Percentiles rank a stretch among this genome's conserved stretches.
phyloP scores from a whole-genome alignment of 257 asterid genomes.

The Ballota nigra region DNA sequence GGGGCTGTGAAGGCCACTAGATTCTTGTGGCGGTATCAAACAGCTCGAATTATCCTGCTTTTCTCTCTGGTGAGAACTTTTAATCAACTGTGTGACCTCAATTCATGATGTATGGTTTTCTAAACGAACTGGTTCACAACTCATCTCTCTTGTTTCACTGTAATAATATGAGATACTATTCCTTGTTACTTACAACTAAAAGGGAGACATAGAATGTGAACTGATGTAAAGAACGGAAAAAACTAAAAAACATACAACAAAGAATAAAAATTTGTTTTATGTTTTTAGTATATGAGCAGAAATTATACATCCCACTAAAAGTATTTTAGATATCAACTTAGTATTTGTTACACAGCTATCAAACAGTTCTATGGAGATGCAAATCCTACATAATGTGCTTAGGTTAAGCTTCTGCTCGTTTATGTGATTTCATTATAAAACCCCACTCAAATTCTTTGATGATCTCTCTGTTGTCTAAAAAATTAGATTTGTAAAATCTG shows the following conservation, averaged over 20 bases:
- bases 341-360: no score
- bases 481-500: no score
- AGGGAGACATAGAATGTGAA: neutral
- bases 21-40: slow-evolving; percentile 97
- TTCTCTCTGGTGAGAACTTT: slow-evolving; percentile 79
- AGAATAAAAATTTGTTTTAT: neutral
- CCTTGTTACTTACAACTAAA: slow-evolving; percentile 10
- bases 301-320: neutral
- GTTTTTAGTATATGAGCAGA: neutral
- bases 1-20: slow-evolving; percentile 98
- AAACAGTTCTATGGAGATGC: no score
- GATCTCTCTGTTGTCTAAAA: no score
- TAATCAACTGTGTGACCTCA: slow-evolving; percentile 13
- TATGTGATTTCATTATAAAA: no score
- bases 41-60: slow-evolving; percentile 83
- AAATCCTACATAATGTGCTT: no score
- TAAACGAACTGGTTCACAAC: slow-evolving; percentile 1
- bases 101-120: neutral
- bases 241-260: neutral
- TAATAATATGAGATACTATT: slow-evolving; percentile 13
- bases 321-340: neutral
- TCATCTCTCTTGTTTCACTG: slow-evolving; percentile 8
- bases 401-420: no score
- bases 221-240: neutral
- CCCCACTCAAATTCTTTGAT: no score